A percentile compares a stretch with the other conserved stretches of the same genome.
phyloP scores from a whole-genome alignment of 163 green algal species.

The Smithsoniella earleae region DNA sequence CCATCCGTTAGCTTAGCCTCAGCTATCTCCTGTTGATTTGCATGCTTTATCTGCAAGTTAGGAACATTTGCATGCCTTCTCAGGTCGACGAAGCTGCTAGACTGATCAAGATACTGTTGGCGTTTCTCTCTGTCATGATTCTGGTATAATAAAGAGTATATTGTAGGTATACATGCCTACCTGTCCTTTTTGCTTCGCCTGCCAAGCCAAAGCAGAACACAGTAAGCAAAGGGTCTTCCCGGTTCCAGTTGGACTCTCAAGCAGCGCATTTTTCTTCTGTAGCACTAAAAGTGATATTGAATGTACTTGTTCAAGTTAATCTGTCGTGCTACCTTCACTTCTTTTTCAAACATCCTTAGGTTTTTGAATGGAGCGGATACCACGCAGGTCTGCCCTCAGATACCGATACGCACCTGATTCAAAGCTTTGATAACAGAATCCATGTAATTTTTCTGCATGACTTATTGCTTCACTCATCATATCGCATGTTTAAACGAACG shows the following conservation, averaged over 20 bases:
- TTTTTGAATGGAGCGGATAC: neutral
- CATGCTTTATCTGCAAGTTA: too few relatives aligned
- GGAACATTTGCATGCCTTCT: too few relatives aligned
- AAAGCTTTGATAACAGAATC: constrained; percentile 60
- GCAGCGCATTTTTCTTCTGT: constrained; percentile 66
- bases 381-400: neutral
- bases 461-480: too few relatives aligned
- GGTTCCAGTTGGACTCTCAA: constrained; percentile 81
- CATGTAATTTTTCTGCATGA: constrained; percentile 70
- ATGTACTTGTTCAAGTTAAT: neutral
- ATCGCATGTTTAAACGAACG: neutral
- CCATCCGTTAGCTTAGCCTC: too few relatives aligned
- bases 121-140: too few relatives aligned
- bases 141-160: too few relatives aligned
- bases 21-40: too few relatives aligned
- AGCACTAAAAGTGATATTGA: constrained; percentile 36
- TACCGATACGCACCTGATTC: constrained; percentile 45
- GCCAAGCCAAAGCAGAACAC: constrained; percentile 85
- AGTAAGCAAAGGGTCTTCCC: constrained; percentile 95
- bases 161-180: too few relatives aligned
- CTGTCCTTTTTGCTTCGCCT: constrained; percentile 39
- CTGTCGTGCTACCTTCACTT: neutral
- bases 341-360: neutral
- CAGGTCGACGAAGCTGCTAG: too few relatives aligned
- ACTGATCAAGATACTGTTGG: too few relatives aligned